These are phyloP conservation scores for Lagenidium sp. DNA, from an alignment of 352 stramenopile species.

Conservation along the genomic window DNA sequence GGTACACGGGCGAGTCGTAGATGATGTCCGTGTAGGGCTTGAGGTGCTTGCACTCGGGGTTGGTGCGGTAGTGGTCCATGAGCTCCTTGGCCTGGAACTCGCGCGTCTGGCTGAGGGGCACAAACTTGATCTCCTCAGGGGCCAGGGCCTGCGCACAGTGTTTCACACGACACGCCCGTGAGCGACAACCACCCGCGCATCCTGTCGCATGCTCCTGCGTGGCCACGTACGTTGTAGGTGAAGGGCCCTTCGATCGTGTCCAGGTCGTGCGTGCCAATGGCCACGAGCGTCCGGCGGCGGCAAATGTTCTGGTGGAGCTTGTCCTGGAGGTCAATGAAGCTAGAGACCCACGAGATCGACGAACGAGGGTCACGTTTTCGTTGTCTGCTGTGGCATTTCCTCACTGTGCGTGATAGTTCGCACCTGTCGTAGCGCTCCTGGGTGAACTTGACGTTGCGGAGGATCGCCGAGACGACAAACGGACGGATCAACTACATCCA, in stretches of 20 bases:
- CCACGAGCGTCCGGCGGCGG: constrained; percentile 97
- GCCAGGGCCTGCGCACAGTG: constrained; percentile 60
- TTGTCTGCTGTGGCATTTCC: no score
- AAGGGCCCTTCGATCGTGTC: constrained; percentile 94
- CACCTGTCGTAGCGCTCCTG: constrained; percentile 92
- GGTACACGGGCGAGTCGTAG: constrained; percentile 98
- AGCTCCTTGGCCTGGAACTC: constrained; percentile 93
- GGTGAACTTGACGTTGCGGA: constrained; percentile 95
- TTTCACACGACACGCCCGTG: neutral
- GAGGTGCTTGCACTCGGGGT: constrained; percentile 95
- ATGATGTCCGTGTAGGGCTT: constrained; percentile 99
- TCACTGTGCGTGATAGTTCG: neutral
- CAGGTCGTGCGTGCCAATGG: constrained; percentile 99
- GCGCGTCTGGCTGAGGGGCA: constrained; percentile 89
- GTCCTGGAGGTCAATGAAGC: constrained; percentile 99
- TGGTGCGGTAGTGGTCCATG: constrained; percentile 94
- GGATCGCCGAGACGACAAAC: constrained; percentile 96
- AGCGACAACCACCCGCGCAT: neutral
- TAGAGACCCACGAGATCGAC: constrained; percentile 10
- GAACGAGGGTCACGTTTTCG: no score
- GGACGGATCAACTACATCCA: constrained; percentile 83
- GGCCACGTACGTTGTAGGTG: constrained; percentile 69
- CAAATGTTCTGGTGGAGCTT: constrained; percentile 99
- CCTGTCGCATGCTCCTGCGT: no score
- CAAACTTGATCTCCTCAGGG: constrained; percentile 95